A percentile compares a stretch with the other conserved stretches of the same genome.
Evolutionary conservation across 495 filamentous ascomycete species (phyloP).

Genomic region (Annulohypoxylon nitens): DNA sequence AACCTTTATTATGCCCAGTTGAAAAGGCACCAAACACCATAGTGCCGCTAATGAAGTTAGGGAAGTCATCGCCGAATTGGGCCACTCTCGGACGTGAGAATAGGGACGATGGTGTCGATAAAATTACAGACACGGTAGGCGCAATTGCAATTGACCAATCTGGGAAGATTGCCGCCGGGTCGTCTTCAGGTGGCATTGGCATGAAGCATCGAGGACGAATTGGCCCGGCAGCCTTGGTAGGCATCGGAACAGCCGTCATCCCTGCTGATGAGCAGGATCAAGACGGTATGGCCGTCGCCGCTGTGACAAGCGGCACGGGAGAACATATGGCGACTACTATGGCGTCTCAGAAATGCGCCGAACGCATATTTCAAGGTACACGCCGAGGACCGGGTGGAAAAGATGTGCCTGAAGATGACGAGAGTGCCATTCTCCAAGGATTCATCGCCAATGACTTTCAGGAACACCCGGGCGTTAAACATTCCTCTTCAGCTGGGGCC

Average conservation of each 20-base stretch:
- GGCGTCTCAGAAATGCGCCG: conserved; percentile 82
- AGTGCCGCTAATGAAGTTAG: neutral
- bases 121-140: conserved; percentile 92
- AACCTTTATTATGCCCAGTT: neutral
- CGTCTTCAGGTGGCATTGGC: conserved; percentile 97
- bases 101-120: conserved; percentile 55
- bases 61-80: neutral
- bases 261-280: conserved; percentile 70
- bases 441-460: conserved; percentile 87
- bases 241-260: conserved; percentile 89
- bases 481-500: conserved; percentile 78
- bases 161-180: conserved; percentile 94
- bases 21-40: neutral
- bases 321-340: conserved; percentile 96
- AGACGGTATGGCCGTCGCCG: conserved; percentile 74
- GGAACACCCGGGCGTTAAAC: conserved; percentile 80
- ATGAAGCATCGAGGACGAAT: conserved; percentile 95
- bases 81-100: conserved; percentile 18
- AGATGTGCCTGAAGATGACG: conserved; percentile 70
- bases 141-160: conserved; percentile 89
- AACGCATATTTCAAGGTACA: conserved; percentile 76
- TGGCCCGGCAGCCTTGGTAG: conserved; percentile 92
- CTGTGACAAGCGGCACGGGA: conserved; percentile 91
- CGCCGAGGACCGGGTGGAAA: conserved; percentile 69
- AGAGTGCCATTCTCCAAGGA: conserved; percentile 76